phyloP scores from a whole-genome alignment of 306 rosid genomes.

The Vigna hirtella region DNA sequence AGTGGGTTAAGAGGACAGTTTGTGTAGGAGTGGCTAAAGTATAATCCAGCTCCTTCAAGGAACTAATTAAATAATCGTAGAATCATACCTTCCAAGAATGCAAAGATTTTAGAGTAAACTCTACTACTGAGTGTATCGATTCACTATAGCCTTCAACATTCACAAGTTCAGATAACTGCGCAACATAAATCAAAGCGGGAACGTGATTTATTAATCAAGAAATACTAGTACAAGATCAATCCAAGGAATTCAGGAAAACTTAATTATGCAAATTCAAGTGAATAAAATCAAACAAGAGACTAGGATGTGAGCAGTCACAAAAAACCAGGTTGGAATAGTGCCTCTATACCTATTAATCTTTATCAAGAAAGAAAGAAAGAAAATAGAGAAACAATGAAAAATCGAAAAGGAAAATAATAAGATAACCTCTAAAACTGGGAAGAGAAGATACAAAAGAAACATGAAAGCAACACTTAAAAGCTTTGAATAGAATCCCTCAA shows the following conservation, averaged over 20 bases:
- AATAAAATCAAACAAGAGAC: conserved; percentile 18
- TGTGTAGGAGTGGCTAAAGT: conserved; percentile 53
- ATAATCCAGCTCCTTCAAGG: conserved; percentile 8
- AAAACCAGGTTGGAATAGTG: neutral
- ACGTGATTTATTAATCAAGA: conserved; percentile 13
- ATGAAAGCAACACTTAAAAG: too few relatives aligned
- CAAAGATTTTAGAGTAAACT: conserved; percentile 90
- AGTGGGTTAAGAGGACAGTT: conserved; percentile 37
- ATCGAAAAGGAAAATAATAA: too few relatives aligned
- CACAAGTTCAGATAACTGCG: conserved; percentile 93
- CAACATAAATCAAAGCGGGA: conserved; percentile 15
- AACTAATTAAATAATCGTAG: conserved; percentile 23
- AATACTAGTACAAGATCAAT: neutral
- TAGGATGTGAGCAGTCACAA: conserved; percentile 16
- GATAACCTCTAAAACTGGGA: too few relatives aligned
- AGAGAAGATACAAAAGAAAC: too few relatives aligned
- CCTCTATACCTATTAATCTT: neutral
- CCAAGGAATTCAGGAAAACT: neutral
- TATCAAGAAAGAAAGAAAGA: too few relatives aligned
- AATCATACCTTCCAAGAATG: conserved; percentile 92
- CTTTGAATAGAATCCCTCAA: too few relatives aligned
- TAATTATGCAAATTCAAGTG: neutral
- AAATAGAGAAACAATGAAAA: too few relatives aligned
- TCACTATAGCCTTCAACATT: conserved; percentile 90
- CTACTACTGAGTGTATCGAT: conserved; percentile 90